These are phyloP conservation scores for Psophocarpus tetragonolobus DNA, from an alignment of 306 rosid genomes.

Conservation along the genomic window DNA sequence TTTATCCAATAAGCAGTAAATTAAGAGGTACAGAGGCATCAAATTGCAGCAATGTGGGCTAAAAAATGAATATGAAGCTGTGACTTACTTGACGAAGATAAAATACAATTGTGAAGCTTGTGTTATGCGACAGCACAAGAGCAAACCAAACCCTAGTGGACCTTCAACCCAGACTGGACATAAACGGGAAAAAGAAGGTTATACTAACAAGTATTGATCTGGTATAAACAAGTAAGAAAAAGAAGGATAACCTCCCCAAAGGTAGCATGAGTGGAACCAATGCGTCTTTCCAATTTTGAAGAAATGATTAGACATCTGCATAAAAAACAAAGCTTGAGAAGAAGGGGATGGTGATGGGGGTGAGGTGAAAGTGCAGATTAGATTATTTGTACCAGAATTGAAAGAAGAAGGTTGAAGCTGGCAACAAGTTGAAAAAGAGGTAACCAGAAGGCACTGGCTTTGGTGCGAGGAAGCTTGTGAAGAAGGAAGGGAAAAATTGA, in stretches of 20 bases:
- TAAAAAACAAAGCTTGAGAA: slow-evolving; percentile 24
- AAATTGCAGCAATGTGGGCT: slow-evolving; percentile 3
- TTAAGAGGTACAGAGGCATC: not conserved
- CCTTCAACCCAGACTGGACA: slow-evolving; percentile 93
- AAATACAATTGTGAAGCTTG: slow-evolving; percentile 80
- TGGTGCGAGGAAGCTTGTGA: slow-evolving; percentile 77
- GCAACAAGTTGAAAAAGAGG: slow-evolving; percentile 88
- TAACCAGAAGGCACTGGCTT: slow-evolving; percentile 93
- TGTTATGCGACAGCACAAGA: slow-evolving; percentile 79
- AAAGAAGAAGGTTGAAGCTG: slow-evolving; percentile 80
- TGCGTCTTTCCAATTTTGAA: slow-evolving; percentile 60
- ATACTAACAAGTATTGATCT: slow-evolving; percentile 17
- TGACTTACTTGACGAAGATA: slow-evolving; percentile 82
- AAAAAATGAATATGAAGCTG: slow-evolving; percentile 19
- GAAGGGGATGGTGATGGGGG: not conserved
- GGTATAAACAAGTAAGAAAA: not conserved
- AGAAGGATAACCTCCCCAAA: slow-evolving; percentile 78
- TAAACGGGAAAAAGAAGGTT: slow-evolving; percentile 35
- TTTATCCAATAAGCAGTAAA: not conserved
- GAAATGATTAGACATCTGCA: slow-evolving; percentile 60
- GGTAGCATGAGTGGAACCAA: slow-evolving; percentile 87
- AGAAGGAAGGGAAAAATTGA: slow-evolving; percentile 63
- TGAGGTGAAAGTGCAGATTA: too few relatives aligned
- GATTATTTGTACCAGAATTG: slow-evolving; percentile 64
- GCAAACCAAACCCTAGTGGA: slow-evolving; percentile 90